Conservation (phyloP, 2,329 filamentous ascomycete genomes). For the Ophiostoma populinum region DNA sequence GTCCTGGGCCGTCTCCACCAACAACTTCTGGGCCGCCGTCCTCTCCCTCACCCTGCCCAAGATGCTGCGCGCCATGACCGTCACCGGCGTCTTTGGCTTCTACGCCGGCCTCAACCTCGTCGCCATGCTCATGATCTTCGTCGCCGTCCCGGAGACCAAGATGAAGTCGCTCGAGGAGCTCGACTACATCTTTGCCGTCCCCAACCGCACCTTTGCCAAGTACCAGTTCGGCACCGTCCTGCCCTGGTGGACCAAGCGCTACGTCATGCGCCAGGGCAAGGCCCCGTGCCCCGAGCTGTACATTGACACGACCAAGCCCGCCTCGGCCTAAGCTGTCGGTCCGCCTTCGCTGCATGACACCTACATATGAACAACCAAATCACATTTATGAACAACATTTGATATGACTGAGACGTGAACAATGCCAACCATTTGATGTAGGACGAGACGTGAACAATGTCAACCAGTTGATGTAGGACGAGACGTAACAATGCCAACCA, state of each 20-base stretch:
- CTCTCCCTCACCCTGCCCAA: slow-evolving; percentile 18
- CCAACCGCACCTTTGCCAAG: slow-evolving; percentile 22
- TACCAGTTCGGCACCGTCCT: slow-evolving; percentile 15
- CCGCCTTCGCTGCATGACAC: not conserved
- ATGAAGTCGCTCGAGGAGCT: slow-evolving; percentile 40
- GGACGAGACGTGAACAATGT: too few species aligned
- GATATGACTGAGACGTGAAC: too few species aligned
- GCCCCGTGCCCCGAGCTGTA: slow-evolving; percentile 9
- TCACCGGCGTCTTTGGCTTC: slow-evolving; percentile 27
- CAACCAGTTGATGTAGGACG: too few species aligned
- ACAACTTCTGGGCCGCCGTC: slow-evolving; percentile 9
- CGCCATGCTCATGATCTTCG: slow-evolving; percentile 39
- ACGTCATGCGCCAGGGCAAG: slow-evolving; percentile 2
- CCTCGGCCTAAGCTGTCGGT: too few species aligned
- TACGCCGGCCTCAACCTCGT: slow-evolving; percentile 40
- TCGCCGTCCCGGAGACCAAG: slow-evolving; percentile 42
- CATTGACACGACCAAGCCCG: slow-evolving; percentile 5
- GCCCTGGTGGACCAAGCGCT: slow-evolving; percentile 9
- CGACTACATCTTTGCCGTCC: slow-evolving; percentile 44
- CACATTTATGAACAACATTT: too few species aligned
- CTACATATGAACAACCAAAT: too few species aligned
- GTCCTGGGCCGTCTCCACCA: slow-evolving; percentile 10
- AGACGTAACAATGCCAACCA: too few species aligned
- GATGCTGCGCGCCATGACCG: slow-evolving; percentile 25
- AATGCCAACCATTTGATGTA: too few species aligned